Percentiles rank a stretch among this genome's conserved stretches.
Evolutionary conservation across 2,329 filamentous ascomycete species (phyloP).

Genomic region (Teratosphaeria zuluensis): DNA sequence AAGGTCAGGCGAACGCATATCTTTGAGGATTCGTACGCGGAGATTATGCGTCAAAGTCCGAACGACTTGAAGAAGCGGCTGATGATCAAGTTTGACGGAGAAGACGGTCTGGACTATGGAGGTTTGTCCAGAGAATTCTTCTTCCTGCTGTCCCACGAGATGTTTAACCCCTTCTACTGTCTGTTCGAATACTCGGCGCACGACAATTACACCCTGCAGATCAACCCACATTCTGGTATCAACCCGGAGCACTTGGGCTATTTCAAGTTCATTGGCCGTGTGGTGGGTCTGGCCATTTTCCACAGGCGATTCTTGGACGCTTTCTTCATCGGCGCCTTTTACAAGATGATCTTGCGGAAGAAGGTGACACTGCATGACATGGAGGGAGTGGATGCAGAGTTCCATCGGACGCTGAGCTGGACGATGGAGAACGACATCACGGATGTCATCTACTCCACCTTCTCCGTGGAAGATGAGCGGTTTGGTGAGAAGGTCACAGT

Average conservation of each 20-base stretch:
- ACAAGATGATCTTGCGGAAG: conserved; percentile 98
- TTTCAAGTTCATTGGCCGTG: conserved; percentile 98
- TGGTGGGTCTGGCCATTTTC: conserved; percentile 95
- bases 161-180: conserved; percentile 99
- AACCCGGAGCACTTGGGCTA: conserved; percentile 99
- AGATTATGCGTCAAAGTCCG: conserved; percentile 93
- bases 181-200: conserved; percentile 98
- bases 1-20: conserved; percentile 95
- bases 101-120: conserved; percentile 95
- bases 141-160: conserved; percentile 97
- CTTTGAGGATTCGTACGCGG: conserved; percentile 96
- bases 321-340: conserved; percentile 97
- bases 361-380: conserved; percentile 86
- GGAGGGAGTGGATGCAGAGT: conserved; percentile 97
- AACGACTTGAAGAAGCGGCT: conserved; percentile 94
- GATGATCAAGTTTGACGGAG: conserved; percentile 99
- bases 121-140: conserved; percentile 98
- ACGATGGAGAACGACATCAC: conserved; percentile 97
- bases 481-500: conserved; percentile 93
- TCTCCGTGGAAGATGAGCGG: conserved; percentile 92
- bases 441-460: conserved; percentile 87
- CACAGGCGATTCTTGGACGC: conserved; percentile 94
- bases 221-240: conserved; percentile 98
- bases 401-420: conserved; percentile 94
- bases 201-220: conserved; percentile 99